Base-by-base conservation (phyloP, 495 filamentous ascomycete genomes). In the Lophiotrema nucula region DNA sequence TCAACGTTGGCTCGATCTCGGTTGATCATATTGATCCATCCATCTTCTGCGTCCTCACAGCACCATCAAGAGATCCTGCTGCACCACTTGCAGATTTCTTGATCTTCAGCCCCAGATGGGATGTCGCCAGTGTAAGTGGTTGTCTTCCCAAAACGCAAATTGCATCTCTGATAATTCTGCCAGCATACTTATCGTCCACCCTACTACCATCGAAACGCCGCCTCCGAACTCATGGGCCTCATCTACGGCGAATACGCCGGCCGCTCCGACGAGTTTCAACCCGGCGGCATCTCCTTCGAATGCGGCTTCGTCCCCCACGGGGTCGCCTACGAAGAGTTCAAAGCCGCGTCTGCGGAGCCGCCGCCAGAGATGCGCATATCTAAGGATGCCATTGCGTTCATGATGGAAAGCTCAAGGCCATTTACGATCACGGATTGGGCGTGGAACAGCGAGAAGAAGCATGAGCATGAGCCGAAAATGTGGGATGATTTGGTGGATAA, bases 271-370 rank as follows among this genome's bases (percentile, higher is more conserved):
- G 77, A 74, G 13, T 91, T 91, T 54, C 73, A 76, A 60, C 76
- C 78, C 0, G 82, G 80, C 15, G 79, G 80, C 23, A 72, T 81
- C 33, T 80, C 77, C 16, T 79, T 84, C 53, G 80, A 86, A 60
- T 81, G 77, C 44, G 77, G 79, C 6, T 79, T 81, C 74, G 76
- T 79, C 2, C 79, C 80, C 11, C 80, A 85, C 52, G 81, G 81
- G 13, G 76, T 81, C 15, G 83, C 77, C 15, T 85, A 84, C 25
- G 83, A 84, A 43, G 81, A 87, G 71, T 86, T 83, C 53, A 83
- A 84, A 31, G 79, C 79, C 2, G 81, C 81, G 8, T 80, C 83
- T 27, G 73, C 73, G 8, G 58, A 60, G 19, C 38, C 58, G 3
- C 76, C 74, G 2, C 76, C 76, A 0, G 73, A 69, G 24, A 77